Evolutionary conservation across 495 filamentous ascomycete species (phyloP).

Genomic region (Aspergillus diversus): DNA sequence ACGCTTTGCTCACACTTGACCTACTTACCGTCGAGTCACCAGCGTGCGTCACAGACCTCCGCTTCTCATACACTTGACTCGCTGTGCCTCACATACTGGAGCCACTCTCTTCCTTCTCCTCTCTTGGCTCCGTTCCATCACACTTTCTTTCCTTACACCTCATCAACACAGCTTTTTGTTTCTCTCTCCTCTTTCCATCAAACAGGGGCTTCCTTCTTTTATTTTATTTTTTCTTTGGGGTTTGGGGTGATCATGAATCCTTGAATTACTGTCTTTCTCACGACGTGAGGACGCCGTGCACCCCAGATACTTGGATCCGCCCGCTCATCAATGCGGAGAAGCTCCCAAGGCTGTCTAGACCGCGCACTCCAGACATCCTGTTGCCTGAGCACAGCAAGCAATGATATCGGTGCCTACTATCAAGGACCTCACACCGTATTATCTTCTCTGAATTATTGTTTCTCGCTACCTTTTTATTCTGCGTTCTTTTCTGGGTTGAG

Average conservation of each 20-base stretch:
- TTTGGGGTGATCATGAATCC: conserved; percentile 26
- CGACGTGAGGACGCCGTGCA: conserved; percentile 37
- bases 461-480: conserved; percentile 6
- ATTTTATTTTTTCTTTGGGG: neutral
- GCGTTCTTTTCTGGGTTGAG: conserved; percentile 16
- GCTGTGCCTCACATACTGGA: conserved; percentile 18
- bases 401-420: conserved; percentile 33
- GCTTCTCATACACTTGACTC: conserved; percentile 16
- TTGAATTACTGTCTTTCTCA: conserved; percentile 26
- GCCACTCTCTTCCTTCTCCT: conserved; percentile 46
- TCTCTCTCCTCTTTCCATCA: conserved; percentile 16
- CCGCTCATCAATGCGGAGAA: conserved; percentile 49
- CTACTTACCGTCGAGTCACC: conserved; percentile 32
- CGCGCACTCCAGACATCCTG: conserved; percentile 31
- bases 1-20: conserved; percentile 23
- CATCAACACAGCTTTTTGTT: conserved; percentile 26
- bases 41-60: conserved; percentile 37
- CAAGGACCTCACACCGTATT: conserved; percentile 21
- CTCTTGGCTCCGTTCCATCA: conserved; percentile 37
- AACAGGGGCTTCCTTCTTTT: neutral
- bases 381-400: conserved; percentile 32
- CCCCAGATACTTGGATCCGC: conserved; percentile 26
- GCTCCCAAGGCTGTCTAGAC: conserved; percentile 42
- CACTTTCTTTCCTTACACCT: conserved; percentile 25
- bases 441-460: conserved; percentile 1